Evolutionary conservation across 2,329 filamentous ascomycete genomes (phyloP).

Genomic region (Pyrenophora tritici-repentis): DNA sequence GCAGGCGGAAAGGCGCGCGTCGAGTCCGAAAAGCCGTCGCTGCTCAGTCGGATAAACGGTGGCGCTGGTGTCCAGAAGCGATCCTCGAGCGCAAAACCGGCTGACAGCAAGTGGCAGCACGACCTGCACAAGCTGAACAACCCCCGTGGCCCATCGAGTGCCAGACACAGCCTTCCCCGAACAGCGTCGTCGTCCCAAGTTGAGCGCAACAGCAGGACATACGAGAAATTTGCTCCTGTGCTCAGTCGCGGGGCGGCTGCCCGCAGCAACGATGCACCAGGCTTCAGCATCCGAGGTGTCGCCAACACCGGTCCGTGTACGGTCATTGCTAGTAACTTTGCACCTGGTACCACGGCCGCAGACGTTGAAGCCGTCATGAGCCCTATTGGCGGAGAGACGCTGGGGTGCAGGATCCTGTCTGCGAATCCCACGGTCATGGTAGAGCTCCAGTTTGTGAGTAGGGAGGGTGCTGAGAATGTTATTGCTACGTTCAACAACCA

Average conservation of each 20-base stretch:
- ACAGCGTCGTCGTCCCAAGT: conserved; percentile 48
- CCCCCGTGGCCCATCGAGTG: conserved; percentile 43
- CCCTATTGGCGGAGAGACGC: conserved; percentile 68
- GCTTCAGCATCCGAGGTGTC: conserved; percentile 72
- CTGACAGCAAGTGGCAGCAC: conserved; percentile 71
- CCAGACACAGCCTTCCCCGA: conserved; percentile 38
- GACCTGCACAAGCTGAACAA: conserved; percentile 63
- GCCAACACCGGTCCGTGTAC: conserved; percentile 70
- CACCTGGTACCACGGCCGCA: conserved; percentile 76
- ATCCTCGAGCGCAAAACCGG: conserved; percentile 48
- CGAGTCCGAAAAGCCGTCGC: conserved; percentile 56
- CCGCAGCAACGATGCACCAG: conserved; percentile 39
- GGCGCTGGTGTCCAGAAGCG: conserved; percentile 67
- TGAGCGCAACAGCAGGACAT: conserved; percentile 50
- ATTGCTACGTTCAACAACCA: conserved; percentile 79
- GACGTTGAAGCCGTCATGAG: conserved; percentile 83
- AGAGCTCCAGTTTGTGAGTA: conserved; percentile 75
- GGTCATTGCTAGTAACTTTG: conserved; percentile 81
- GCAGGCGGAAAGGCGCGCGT: conserved; percentile 51
- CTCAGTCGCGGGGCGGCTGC: conserved; percentile 31
- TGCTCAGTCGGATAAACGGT: conserved; percentile 77
- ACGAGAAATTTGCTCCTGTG: conserved; percentile 48
- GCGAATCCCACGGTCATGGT: conserved; percentile 73
- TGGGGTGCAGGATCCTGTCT: conserved; percentile 70
- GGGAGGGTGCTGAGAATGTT: conserved; percentile 73